Evolutionary conservation across 768 basidiomycete genomes (phyloP).

Genomic region (Hericium alpestre): DNA sequence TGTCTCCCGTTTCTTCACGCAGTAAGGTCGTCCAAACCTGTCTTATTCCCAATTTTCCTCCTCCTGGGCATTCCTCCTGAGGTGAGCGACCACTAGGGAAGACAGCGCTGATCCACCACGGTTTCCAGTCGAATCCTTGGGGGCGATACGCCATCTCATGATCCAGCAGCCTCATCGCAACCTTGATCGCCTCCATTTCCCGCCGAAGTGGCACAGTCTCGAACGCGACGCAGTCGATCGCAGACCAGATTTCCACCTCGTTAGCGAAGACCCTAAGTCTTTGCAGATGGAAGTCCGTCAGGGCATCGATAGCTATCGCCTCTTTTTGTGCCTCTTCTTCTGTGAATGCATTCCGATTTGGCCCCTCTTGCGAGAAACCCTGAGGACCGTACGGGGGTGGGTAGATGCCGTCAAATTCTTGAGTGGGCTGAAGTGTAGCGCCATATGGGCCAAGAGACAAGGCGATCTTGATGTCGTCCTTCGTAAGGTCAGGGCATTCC

Average conservation of each 20-base stretch:
- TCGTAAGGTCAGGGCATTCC: conserved; percentile 7
- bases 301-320: conserved; percentile 34
- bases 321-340: conserved; percentile 19
- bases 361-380: conserved; percentile 15
- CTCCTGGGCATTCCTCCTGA: conserved; percentile 22
- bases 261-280: conserved; percentile 45
- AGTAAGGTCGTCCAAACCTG: conserved; percentile 37
- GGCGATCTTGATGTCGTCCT: conserved; percentile 34
- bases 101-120: conserved; percentile 69
- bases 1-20: conserved; percentile 10
- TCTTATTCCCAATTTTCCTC: conserved; percentile 20
- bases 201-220: conserved; percentile 65
- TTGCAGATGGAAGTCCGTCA: conserved; percentile 53
- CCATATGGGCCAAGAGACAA: conserved; percentile 72
- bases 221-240: conserved; percentile 58
- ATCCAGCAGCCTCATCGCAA: conserved; percentile 38
- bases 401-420: conserved; percentile 68
- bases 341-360: conserved; percentile 34
- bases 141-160: conserved; percentile 9
- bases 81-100: conserved; percentile 43
- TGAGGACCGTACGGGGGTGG: conserved; percentile 66
- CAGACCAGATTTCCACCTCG: conserved; percentile 39
- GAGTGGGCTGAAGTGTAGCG: conserved; percentile 50
- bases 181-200: conserved; percentile 56
- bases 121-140: conserved; percentile 27